Base-by-base conservation (phyloP, 345 rosid species). In the Brassica rapa region DNA sequence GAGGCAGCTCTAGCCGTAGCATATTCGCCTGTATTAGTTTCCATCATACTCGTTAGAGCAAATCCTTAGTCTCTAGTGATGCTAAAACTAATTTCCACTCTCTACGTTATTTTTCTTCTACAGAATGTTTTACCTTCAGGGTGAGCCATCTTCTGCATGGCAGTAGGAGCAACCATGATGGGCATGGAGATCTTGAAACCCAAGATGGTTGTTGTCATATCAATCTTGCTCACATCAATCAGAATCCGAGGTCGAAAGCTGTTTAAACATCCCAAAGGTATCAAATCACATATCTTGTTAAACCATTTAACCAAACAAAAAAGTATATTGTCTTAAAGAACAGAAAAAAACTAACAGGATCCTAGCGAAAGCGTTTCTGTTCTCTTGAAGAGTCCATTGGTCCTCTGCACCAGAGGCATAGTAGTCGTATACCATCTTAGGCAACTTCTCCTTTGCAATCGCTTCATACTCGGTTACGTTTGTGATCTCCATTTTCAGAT, bases 81-180 rank as follows among this genome's bases (percentile, higher is more conserved):
- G 15, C 56, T 12, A 23, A 35, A 7, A 30, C 74, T 35, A 57
- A 11, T 60, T 60, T 25, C 19, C 25, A 72, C 68, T 41, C 66
- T 60, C 59, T 24, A 72, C 61, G 19, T 15, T 46, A 27, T 4
- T 49, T 35, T 9, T 62, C n/a, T 60, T 71, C 41, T 43, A 51
- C 56, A 51, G 8, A 51, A 51, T 51, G 56, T 51, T 62, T 19
- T 81, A 89, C 96, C 96, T 77, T 89, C 91, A 16, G 96, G 96
- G 80, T 91, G 96, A 79, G 96, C 96, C 96, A 91, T 89, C 83
- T 89, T 91, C 83, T 89, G 96, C 75, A 89, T 57, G 53, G 96
- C 96, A 10, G 93, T 86, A 39, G 96, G 96, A 75, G 96, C 96
- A 86, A 91, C 82, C 96, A 91, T 91, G 79, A 91, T 89, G 4